Evolutionary conservation across 108 stramenopile species (phyloP), one percentile per base, ranked within the genome.

Genomic region (Nitzschia sp.): DNA sequence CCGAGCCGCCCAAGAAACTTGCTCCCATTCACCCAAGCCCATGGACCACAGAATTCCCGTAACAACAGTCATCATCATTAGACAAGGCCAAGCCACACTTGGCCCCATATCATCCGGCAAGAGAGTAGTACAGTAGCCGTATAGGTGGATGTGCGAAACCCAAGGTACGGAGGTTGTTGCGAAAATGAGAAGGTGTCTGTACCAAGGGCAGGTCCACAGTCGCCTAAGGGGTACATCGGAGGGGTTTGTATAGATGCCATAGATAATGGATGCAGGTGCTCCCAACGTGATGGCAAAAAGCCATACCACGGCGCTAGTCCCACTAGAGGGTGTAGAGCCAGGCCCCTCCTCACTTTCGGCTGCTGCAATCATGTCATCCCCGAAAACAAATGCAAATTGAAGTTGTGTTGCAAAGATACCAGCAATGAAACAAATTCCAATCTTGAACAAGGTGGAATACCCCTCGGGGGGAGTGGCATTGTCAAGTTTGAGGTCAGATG

Each of bases 361-460:
- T 14, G 52, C n/a, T 14, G 41, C 59, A n/a, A 58, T 53, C 57
- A 70, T 59, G 21, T 61, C 58, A 25, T 60, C 14, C 7, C 69
- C 69, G 61, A 70, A 70, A 29, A 70, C 50, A 61, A 70, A 70
- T 6, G 69, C 69, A 61, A 70, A 70, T 52, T 70, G 69, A 8
- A 70, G 38, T 40, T 59, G 51, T 10, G 59, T 22, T 9, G 69
- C 58, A 22, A 57, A 60, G 6, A 70, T 41, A 6, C 58, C 69
- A 20, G 69, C 57, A 34, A 51, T 51, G n/a, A 70, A 37, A 44
- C 69, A 70, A n/a, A 70, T 38, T 10, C 10, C 25, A n/a, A 70
- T 44, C 48, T 70, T 53, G n/a, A 43, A 39, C 22, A 62, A 46
- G 3, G 61, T 62, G 17, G 61, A 62, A 46, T 15, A 34, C 29